Conservation (phyloP, 2,329 filamentous ascomycete genomes). For the Thermothelomyces thermophilus region DNA sequence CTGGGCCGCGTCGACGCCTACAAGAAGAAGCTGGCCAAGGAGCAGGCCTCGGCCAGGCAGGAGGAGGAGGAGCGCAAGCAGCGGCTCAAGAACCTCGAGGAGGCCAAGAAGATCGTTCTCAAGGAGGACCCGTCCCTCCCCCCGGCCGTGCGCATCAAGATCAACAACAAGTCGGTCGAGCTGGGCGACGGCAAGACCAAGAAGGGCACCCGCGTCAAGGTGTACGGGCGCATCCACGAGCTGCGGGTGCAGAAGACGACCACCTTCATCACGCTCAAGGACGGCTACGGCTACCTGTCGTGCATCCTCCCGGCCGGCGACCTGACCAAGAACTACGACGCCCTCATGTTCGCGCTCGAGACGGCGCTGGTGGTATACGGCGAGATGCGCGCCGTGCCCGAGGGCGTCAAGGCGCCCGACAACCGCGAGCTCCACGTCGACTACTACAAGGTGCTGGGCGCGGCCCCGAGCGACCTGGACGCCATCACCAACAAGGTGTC, state of each 20-base stretch:
- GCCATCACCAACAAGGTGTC: conserved; percentile 76
- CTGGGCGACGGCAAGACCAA: conserved; percentile 40
- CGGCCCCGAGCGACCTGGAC: conserved; percentile 79
- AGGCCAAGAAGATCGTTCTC: conserved; percentile 71
- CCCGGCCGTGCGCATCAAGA: conserved; percentile 65
- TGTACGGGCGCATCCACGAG: conserved; percentile 77
- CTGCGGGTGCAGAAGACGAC: conserved; percentile 76
- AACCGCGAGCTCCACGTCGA: conserved; percentile 86
- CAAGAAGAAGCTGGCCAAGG: conserved; percentile 79
- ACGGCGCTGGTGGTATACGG: conserved; percentile 81
- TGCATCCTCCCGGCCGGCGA: conserved; percentile 70
- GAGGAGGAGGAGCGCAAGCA: conserved; percentile 68
- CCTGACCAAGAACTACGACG: conserved; percentile 86
- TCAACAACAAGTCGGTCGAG: conserved; percentile 62
- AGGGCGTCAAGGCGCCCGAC: conserved; percentile 70
- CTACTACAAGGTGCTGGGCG: conserved; percentile 74
- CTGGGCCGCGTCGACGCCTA: conserved; percentile 65
- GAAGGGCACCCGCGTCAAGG: conserved; percentile 68
- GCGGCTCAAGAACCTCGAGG: conserved; percentile 63
- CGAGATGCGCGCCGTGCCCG: conserved; percentile 75
- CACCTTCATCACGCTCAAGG: conserved; percentile 78
- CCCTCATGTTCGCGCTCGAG: conserved; percentile 75
- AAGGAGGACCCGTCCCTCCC: conserved; percentile 69
- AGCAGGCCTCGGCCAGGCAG: conserved; percentile 63
- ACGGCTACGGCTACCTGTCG: conserved; percentile 81